Percentiles rank a stretch among this genome's conserved stretches.
Evolutionary conservation across 108 stramenopile genomes (phyloP).

Genomic region (Schizochytrium sp.): DNA sequence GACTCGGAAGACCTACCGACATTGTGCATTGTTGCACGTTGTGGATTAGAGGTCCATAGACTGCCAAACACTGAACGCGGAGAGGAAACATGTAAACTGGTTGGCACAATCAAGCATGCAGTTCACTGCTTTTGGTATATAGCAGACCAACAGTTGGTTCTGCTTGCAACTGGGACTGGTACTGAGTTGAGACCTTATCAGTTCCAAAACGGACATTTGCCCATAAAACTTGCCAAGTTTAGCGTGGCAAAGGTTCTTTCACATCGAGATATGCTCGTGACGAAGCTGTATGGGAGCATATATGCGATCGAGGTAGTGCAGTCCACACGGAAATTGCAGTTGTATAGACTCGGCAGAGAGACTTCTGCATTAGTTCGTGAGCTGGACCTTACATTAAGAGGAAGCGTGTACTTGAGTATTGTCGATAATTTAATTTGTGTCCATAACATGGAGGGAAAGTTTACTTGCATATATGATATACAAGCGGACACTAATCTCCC

Average conservation of each 20-base stretch:
- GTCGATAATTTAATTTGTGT: constrained; percentile 58
- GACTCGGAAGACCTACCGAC: not conserved
- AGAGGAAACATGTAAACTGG: constrained; percentile 14
- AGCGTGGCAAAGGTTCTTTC: not conserved
- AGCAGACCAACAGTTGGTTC: constrained; percentile 23
- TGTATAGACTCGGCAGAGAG: constrained; percentile 20
- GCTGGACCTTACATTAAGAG: not conserved
- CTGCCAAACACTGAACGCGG: constrained; percentile 24
- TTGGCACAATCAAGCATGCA: constrained; percentile 53
- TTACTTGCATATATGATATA: constrained; percentile 32
- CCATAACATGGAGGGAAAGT: constrained; percentile 40
- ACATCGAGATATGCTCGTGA: not conserved
- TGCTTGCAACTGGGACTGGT: constrained; percentile 33
- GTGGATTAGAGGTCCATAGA: constrained; percentile 4
- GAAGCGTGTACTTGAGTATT: not conserved
- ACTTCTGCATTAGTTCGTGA: not conserved
- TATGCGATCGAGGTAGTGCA: not conserved
- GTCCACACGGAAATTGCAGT: not conserved
- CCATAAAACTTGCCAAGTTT: constrained; percentile 47
- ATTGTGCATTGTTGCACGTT: constrained; percentile 24
- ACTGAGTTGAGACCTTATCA: constrained; percentile 56
- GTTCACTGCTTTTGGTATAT: constrained; percentile 57
- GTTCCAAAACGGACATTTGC: constrained; percentile 24
- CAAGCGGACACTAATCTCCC: not conserved
- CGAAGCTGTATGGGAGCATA: constrained; percentile 23